A percentile compares a stretch with the other conserved stretches of the same genome.
These are phyloP conservation scores for Murraya koenigii DNA, from an alignment of 345 rosid species.

Conservation along the genomic window DNA sequence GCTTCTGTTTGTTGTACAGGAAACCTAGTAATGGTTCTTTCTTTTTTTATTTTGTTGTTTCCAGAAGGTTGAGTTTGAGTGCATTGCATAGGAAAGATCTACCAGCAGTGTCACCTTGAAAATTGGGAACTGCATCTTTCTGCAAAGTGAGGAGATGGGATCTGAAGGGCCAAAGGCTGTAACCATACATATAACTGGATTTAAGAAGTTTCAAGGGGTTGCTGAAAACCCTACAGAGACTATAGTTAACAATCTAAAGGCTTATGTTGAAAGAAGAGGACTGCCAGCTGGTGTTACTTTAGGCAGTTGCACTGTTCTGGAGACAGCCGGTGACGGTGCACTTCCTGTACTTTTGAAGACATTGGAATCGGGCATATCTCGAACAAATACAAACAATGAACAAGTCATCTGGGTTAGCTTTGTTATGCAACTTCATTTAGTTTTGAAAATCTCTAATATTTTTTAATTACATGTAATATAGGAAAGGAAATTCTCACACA, in stretches of 20 bases:
- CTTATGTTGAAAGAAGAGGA: conserved; percentile 46
- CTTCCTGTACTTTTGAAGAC: conserved; percentile 47
- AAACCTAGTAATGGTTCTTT: neutral
- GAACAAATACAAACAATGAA: conserved; percentile 24
- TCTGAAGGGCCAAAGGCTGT: conserved; percentile 69
- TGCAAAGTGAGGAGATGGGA: conserved; percentile 50
- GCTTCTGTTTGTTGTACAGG: neutral
- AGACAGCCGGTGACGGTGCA: conserved; percentile 78
- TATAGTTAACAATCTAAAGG: conserved; percentile 54
- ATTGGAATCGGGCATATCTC: conserved; percentile 53
- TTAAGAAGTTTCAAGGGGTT: conserved; percentile 78
- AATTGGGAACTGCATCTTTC: conserved; percentile 38
- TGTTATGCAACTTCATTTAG: conserved; percentile 1
- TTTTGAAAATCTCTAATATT: neutral
- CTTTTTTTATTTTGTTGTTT: conserved; percentile 10
- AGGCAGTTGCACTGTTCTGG: conserved; percentile 70
- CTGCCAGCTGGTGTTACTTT: conserved; percentile 61
- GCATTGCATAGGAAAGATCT: conserved; percentile 4
- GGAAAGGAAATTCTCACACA: neutral
- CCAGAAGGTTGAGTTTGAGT: neutral
- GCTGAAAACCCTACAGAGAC: conserved; percentile 75
- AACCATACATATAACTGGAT: conserved; percentile 67
- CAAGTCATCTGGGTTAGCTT: conserved; percentile 72
- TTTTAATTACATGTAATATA: neutral
- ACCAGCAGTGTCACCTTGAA: conserved; percentile 8